Base-by-base conservation (phyloP, 345 rosid species). In the Carallia brachiata region DNA sequence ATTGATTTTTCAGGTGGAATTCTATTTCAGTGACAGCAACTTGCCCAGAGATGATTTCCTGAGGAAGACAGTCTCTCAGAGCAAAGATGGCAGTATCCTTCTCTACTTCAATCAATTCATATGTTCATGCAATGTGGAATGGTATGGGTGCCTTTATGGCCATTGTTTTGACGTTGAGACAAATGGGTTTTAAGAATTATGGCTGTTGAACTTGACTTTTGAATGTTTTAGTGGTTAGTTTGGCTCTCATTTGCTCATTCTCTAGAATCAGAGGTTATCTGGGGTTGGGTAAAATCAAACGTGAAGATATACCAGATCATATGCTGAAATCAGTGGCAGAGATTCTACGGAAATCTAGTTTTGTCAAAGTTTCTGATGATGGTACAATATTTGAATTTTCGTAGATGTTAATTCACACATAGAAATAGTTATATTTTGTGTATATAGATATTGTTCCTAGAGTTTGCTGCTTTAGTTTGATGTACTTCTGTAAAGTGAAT, bases 81-180 rank as follows among this genome's bases (percentile, higher is more conserved):
- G 71, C 81, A 76, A 67, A 75, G 84, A 78, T 67, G 79, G 82
- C 3, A 27, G 84, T 83, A 83, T 77, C 80, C 86, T 81, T 48
- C 36, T 12, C 18, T 50, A 2, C 16, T 15, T 59, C 36, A 9
- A 23, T 56, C 50, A 34, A 4, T 32, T 13, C 4, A 27, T 10
- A 34, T 65, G 15, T 47, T 6, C 28, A 19, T 62, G 2, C 48
- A 44, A 12, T 44, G 0, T 4, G 4, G 15, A 10, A 44, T 44
- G 48, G 16, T 44, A 44, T 44, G 48, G 48, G 16, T 44, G 48
- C 48, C 0, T 44, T 44, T 44, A 12, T 12, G 48, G 48, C 15
- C 48, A 12, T 12, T 44, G 16, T 44, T 9, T 10, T 44, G 48
- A 12, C 10, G 48, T 44, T 44, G 13, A 44, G 15, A 44, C 4